These are phyloP conservation scores for Carallia brachiata DNA, from an alignment of 345 rosid genomes.

Conservation along the genomic window DNA sequence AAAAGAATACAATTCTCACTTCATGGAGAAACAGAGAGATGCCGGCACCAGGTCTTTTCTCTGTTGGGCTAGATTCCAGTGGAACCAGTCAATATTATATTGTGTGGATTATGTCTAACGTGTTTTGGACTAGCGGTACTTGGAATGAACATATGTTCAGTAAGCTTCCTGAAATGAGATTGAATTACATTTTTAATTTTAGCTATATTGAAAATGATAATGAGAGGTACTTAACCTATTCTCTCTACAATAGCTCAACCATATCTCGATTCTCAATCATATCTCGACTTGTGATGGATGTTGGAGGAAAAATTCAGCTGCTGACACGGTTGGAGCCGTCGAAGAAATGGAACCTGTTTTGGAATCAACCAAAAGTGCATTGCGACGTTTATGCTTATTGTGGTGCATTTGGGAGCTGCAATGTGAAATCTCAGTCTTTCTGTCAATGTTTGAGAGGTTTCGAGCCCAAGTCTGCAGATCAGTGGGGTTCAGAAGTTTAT, in stretches of 20 bases:
- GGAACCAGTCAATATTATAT: constrained; percentile 12
- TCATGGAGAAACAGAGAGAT: constrained; percentile 25
- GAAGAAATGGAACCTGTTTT: constrained; percentile 14
- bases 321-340: not conserved
- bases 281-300: constrained; percentile 4
- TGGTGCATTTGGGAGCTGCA: no score
- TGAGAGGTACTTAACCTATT: constrained; percentile 36
- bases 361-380: no score
- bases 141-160: constrained; percentile 20
- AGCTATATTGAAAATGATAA: constrained; percentile 19
- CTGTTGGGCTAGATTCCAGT: constrained; percentile 9
- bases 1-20: not conserved
- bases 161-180: constrained; percentile 26
- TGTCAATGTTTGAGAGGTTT: no score
- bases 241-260: constrained; percentile 7
- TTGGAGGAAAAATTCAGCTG: constrained; percentile 18
- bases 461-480: no score
- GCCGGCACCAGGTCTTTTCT: constrained; percentile 31
- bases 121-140: constrained; percentile 17
- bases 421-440: no score
- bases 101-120: constrained; percentile 1
- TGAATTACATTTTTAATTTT: constrained; percentile 19
- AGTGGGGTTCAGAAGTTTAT: no score
- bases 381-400: no score
- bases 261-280: not conserved